Base-by-base conservation (phyloP, 345 rosid genomes). In the Linum usitatissimum region DNA sequence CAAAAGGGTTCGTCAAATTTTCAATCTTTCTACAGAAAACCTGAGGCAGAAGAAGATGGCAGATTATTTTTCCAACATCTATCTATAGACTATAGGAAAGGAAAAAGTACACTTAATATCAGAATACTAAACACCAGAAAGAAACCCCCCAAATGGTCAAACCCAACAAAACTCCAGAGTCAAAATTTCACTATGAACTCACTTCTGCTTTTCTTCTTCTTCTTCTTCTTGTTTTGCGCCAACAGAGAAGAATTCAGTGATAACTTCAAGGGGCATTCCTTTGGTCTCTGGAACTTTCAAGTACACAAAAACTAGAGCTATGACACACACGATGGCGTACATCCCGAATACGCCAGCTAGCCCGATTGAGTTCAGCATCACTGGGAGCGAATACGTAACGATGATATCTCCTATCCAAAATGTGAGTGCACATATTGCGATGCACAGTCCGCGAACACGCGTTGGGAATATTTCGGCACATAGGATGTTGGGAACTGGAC, bases 401-500 rank as follows among this genome's bases (percentile, higher is more conserved):
- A 54, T 38, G 36, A 79, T 76, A 78, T 71, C 62, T 9, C 73
- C 73, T 0, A 58, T 19, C 74, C 83, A 76, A 45, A 90, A 93
- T 0, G 87, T 73, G 2, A 93, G 90, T 0, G 90, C 97, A 15
- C 99, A 90, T 0, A 90, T 74, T 53, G 99, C 99, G 0, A 93
- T 85, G 80, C 97, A 87, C 65, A 87, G 69, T 60, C 96, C 96
- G 2, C 97, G 96, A 21, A 86, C 87, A 23, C 95, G 75, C 15
- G 99, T 90, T 3, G 99, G 99, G 71, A 93, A 93, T 69, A 93
- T 93, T 82, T 93, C 97, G 0, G 99, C 73, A 12, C 99, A 90
- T 14, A 93, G 88, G 53, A 93, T 88, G 80, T 93, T 93, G 6
- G 97, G 99, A 60, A 86, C 45, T 18, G 99, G 99, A 60, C 99